phyloP scores from a whole-genome alignment of 1,139 yeast genomes.

The Spencermartinsiella ligniputridi region DNA sequence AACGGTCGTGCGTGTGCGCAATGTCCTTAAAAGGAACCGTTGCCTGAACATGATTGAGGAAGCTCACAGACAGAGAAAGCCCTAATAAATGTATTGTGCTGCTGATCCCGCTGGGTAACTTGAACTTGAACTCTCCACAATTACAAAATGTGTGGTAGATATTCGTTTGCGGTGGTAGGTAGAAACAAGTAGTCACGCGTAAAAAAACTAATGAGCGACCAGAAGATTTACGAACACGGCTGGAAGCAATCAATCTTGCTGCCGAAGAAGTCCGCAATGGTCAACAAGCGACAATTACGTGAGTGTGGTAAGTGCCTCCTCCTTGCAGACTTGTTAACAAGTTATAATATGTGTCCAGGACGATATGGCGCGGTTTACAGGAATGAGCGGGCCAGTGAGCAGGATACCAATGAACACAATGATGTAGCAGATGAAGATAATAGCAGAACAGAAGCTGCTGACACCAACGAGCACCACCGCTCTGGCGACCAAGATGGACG shows the following conservation, averaged over 20 bases:
- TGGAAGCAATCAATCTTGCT: constrained; percentile 19
- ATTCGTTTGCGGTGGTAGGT: constrained; percentile 20
- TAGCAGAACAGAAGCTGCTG: background rate
- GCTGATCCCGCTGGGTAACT: too few relatives aligned
- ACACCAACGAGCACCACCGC: background rate
- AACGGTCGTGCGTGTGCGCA: too few relatives aligned
- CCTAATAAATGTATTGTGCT: too few relatives aligned
- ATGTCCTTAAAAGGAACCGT: too few relatives aligned
- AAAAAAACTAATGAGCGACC: constrained; percentile 15
- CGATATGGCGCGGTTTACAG: constrained; percentile 42
- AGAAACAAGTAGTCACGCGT: background rate
- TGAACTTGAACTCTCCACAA: too few relatives aligned
- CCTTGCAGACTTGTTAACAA: constrained; percentile 3
- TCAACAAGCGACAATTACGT: constrained; percentile 20
- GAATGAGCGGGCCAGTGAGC: constrained; percentile 3
- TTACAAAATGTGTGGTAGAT: constrained; percentile 24
- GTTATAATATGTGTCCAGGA: constrained; percentile 52
- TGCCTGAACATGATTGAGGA: too few relatives aligned
- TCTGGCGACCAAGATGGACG: too few relatives aligned
- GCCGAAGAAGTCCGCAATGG: constrained; percentile 25
- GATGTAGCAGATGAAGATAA: constrained; percentile 3
- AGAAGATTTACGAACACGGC: constrained; percentile 15
- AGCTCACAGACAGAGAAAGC: too few relatives aligned
- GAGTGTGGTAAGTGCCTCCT: constrained; percentile 4
- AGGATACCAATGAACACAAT: constrained; percentile 15